Conservation (phyloP, 2,329 filamentous ascomycete genomes). For the Metarhizium humberi region DNA sequence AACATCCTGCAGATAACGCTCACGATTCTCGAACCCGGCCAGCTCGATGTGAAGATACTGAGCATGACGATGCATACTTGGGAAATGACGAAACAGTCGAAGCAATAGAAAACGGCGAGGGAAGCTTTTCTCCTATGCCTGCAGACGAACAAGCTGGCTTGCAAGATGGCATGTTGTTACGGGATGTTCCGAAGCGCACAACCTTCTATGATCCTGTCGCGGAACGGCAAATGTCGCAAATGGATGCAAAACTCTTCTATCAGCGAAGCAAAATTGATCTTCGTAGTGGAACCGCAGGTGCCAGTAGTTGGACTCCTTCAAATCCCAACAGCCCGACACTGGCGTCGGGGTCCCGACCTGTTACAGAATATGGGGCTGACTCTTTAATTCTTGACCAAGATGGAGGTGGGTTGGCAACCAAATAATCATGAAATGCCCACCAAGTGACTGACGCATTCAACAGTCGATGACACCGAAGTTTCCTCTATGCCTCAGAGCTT, state of each 20-base stretch:
- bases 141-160: slow-evolving; percentile 21
- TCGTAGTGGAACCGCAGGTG: slow-evolving; percentile 20
- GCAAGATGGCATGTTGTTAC: slow-evolving; percentile 48
- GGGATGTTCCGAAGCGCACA: slow-evolving; percentile 59
- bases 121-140: slow-evolving; percentile 1
- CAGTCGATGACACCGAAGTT: slow-evolving; percentile 8
- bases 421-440: not conserved
- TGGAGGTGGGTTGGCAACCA: slow-evolving; percentile 11
- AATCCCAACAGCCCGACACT: slow-evolving; percentile 40
- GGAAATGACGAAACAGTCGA: not conserved
- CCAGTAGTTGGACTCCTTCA: slow-evolving; percentile 27
- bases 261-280: slow-evolving; percentile 69
- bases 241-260: slow-evolving; percentile 93
- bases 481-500: not conserved
- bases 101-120: not conserved
- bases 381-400: slow-evolving; percentile 22
- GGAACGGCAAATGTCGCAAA: slow-evolving; percentile 89
- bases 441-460: slow-evolving; percentile 1
- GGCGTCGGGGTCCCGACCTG: slow-evolving; percentile 22
- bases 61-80: not conserved
- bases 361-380: slow-evolving; percentile 27
- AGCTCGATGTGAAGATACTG: not conserved
- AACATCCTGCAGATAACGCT: not conserved
- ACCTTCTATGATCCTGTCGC: slow-evolving; percentile 90
- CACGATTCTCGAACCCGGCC: not conserved